phyloP scores from a whole-genome alignment of 1,284 basidiomycete genomes.

The Porogramme epimiltina region DNA sequence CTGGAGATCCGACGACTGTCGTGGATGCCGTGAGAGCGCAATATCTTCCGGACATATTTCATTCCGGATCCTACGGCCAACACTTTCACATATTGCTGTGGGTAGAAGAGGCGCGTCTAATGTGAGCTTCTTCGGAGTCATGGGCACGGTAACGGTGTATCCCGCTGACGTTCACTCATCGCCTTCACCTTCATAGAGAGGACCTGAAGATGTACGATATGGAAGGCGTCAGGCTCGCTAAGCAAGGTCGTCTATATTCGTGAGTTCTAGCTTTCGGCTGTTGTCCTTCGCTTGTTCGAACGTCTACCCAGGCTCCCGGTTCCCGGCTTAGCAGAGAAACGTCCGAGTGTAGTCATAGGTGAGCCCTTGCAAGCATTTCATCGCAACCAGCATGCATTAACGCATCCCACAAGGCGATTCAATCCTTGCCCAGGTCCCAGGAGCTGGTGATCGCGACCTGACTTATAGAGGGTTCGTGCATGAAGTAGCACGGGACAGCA shows the following conservation, averaged over 20 bases:
- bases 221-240: conserved; percentile 37
- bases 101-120: conserved; percentile 1
- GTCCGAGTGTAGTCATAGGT: conserved; percentile 65
- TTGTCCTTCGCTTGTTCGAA: neutral
- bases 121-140: neutral
- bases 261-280: conserved; percentile 21
- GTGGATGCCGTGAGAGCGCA: too few relatives aligned
- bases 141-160: too few relatives aligned
- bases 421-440: conserved; percentile 51
- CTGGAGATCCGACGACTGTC: too few relatives aligned
- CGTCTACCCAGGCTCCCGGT: conserved; percentile 47
- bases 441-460: conserved; percentile 29
- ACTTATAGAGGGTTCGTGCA: conserved; percentile 66
- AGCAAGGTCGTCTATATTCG: conserved; percentile 43
- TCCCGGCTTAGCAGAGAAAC: conserved; percentile 65
- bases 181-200: conserved; percentile 33
- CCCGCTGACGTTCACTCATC: neutral
- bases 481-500: conserved; percentile 47
- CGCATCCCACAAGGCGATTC: conserved; percentile 44
- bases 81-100: neutral
- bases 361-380: conserved; percentile 18
- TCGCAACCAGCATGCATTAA: neutral
- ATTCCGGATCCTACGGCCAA: too few relatives aligned
- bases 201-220: conserved; percentile 64
- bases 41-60: too few relatives aligned